phyloP scores from a whole-genome alignment of 345 rosid genomes.

The Salix purpurea region DNA sequence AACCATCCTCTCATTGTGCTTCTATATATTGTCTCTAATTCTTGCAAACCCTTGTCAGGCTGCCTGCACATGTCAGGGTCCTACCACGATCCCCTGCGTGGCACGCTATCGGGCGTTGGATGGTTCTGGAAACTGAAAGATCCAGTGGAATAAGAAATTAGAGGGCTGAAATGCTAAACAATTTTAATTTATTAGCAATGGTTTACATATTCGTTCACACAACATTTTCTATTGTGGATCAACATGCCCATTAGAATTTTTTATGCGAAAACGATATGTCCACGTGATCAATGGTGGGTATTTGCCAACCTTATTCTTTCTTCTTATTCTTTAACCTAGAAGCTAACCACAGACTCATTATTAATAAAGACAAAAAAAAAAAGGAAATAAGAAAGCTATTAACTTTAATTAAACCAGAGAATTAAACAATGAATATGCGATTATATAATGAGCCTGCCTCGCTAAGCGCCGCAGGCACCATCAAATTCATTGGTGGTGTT shows the following conservation, averaged over 20 bases:
- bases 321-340: background rate
- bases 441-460: slow-evolving; percentile 4
- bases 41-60: slow-evolving; percentile 5
- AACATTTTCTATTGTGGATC: slow-evolving; percentile 22
- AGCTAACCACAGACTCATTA: slow-evolving; percentile 6
- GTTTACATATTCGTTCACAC: background rate
- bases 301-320: slow-evolving; percentile 19
- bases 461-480: slow-evolving; percentile 9
- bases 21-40: background rate
- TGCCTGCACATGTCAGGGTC: slow-evolving; percentile 7
- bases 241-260: slow-evolving; percentile 9
- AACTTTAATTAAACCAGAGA: background rate
- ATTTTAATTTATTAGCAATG: background rate
- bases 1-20: background rate
- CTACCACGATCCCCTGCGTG: background rate
- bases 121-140: background rate
- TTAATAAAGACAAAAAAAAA: background rate
- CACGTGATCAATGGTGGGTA: slow-evolving; percentile 36
- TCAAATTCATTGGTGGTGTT: background rate
- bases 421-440: slow-evolving; percentile 2
- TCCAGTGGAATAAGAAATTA: background rate
- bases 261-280: slow-evolving; percentile 26
- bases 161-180: background rate
- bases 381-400: background rate
- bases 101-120: background rate